phyloP scores from a whole-genome alignment of 352 stramenopile genomes.

The Phytopythium cucurbitacearum region DNA sequence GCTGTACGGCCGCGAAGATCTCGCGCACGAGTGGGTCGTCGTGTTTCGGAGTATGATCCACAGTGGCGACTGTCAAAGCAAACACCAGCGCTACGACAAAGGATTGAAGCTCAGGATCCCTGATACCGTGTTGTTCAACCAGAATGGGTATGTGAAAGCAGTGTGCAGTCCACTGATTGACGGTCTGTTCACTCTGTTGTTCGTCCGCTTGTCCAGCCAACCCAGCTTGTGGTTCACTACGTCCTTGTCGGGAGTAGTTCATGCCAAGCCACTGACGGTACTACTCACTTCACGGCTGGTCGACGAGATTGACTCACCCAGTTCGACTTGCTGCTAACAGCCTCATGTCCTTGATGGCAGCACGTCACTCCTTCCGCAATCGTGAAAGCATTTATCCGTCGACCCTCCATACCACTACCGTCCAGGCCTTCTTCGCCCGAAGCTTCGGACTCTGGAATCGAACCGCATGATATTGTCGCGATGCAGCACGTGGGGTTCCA shows the following conservation, averaged over 20 bases:
- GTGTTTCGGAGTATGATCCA: conserved; percentile 48
- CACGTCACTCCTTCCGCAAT: conserved; percentile 37
- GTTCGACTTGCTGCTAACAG: not conserved
- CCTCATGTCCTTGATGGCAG: conserved; percentile 9
- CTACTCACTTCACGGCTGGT: not conserved
- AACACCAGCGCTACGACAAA: conserved; percentile 5
- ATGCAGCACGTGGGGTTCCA: conserved; percentile 31
- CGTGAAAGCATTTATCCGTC: conserved; percentile 17
- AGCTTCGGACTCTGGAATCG: too few relatives aligned
- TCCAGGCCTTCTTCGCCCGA: too few relatives aligned
- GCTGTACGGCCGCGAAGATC: conserved; percentile 27
- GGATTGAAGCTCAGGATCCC: conserved; percentile 48
- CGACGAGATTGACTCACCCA: not conserved
- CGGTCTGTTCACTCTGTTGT: conserved; percentile 5
- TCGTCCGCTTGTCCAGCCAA: conserved; percentile 19
- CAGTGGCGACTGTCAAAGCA: conserved; percentile 14
- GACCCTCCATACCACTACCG: too few relatives aligned
- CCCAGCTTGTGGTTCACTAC: conserved; percentile 63
- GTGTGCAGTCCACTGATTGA: not conserved
- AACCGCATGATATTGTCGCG: conserved; percentile 13
- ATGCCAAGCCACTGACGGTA: conserved; percentile 33
- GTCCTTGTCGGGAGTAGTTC: conserved; percentile 35
- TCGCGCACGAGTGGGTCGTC: conserved; percentile 56
- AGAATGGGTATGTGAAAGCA: conserved; percentile 28
- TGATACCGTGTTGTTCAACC: conserved; percentile 57